phyloP scores from a whole-genome alignment of 768 basidiomycete species.

The Austroboletus festivus region DNA sequence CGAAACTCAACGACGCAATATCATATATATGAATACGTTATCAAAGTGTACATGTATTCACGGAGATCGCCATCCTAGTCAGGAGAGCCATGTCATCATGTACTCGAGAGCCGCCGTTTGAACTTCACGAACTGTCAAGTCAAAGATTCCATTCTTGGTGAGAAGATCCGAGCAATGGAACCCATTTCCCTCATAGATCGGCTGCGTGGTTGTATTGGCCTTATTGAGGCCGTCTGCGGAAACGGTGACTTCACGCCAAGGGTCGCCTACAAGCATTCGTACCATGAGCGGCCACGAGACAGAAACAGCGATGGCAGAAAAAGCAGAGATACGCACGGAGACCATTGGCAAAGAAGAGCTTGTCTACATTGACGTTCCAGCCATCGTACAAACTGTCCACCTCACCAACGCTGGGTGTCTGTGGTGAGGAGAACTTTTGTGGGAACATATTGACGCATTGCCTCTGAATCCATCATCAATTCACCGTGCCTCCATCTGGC shows the following conservation, averaged over 20 bases:
- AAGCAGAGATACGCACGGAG: constrained; percentile 42
- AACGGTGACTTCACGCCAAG: constrained; percentile 60
- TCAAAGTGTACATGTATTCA: too few relatives aligned
- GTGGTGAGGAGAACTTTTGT: constrained; percentile 47
- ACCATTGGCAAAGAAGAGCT: constrained; percentile 70
- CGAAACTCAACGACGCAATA: too few relatives aligned
- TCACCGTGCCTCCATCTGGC: too few relatives aligned
- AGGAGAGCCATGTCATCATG: constrained; percentile 53
- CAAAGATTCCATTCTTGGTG: constrained; percentile 38
- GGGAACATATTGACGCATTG: constrained; percentile 71
- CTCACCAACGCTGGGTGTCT: constrained; percentile 38
- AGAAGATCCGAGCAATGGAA: constrained; percentile 68
- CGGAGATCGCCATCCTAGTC: too few relatives aligned
- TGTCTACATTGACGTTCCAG: constrained; percentile 56
- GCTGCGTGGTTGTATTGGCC: constrained; percentile 15
- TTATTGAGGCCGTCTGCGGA: background rate
- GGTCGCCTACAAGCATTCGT: constrained; percentile 48
- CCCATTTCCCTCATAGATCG: constrained; percentile 56
- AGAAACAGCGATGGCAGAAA: background rate
- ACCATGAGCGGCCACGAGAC: background rate
- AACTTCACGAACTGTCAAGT: constrained; percentile 51
- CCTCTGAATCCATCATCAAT: constrained; percentile 41
- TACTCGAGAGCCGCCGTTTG: constrained; percentile 50
- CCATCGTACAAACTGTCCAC: constrained; percentile 56
- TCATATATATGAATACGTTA: too few relatives aligned